These are phyloP conservation scores for Micractinium conductrix DNA, from an alignment of 139 green algal genomes.

Conservation along the genomic window DNA sequence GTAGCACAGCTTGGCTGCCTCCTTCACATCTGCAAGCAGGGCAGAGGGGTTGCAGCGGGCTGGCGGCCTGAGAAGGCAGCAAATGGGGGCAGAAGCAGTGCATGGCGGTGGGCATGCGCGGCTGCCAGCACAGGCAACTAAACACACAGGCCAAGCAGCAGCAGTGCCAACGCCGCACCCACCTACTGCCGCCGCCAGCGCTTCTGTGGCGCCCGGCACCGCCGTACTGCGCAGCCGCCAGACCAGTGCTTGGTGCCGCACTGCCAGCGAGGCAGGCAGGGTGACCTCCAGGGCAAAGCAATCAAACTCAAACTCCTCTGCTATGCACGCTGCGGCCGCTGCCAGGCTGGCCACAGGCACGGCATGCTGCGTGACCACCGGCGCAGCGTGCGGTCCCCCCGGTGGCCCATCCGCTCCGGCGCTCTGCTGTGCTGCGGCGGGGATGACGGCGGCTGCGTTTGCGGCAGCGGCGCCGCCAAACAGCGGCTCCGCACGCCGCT, in stretches of 20 bases:
- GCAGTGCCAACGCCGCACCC: no score
- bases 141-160: no score
- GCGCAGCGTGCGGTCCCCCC: not conserved
- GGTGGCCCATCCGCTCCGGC: not conserved
- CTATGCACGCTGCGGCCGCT: not conserved
- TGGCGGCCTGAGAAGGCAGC: no score
- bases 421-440: not conserved
- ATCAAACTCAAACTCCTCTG: slow-evolving; percentile 6
- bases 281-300: slow-evolving; percentile 23
- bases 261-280: slow-evolving; percentile 28
- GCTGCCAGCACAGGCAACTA: no score
- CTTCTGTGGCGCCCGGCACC: no score
- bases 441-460: not conserved
- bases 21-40: slow-evolving; percentile 21
- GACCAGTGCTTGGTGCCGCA: slow-evolving; percentile 23
- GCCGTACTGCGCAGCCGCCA: slow-evolving; percentile 38
- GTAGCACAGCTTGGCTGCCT: not conserved
- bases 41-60: not conserved
- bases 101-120: no score
- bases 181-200: not conserved
- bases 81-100: not conserved
- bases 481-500: not conserved
- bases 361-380: not conserved
- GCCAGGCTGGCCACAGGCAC: not conserved
- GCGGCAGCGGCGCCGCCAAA: not conserved